Evolutionary conservation across 1,139 yeast species (phyloP).

Genomic region (Saccharomyces hybrid): DNA sequence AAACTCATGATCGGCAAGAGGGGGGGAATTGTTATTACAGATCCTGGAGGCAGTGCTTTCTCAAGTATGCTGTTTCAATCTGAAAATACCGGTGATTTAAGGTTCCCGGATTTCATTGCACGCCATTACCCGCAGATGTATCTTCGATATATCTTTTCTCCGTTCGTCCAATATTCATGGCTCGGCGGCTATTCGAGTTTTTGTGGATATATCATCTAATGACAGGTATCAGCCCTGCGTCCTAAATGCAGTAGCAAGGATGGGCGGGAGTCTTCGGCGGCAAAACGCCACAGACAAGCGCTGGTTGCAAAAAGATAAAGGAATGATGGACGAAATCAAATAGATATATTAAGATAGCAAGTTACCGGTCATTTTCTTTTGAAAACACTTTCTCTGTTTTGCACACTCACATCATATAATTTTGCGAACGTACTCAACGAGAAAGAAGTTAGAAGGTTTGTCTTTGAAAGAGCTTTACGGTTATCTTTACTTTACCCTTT

Average conservation of each 20-base stretch:
- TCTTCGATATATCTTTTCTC: background rate
- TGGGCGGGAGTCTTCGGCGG: background rate
- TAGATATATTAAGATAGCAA: background rate
- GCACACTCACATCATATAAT: background rate
- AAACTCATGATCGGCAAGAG: background rate
- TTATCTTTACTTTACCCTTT: background rate
- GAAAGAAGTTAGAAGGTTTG: background rate
- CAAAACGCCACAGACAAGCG: background rate
- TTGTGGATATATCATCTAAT: background rate
- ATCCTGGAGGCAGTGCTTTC: background rate
- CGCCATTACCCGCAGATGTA: background rate
- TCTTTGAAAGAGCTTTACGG: background rate
- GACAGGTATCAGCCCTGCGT: background rate
- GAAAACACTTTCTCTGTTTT: background rate
- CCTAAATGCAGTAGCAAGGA: background rate
- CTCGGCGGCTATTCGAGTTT: background rate
- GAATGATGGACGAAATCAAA: background rate
- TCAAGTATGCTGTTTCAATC: background rate
- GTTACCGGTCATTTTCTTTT: conserved; percentile 2
- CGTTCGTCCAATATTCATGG: background rate
- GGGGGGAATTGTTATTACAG: background rate
- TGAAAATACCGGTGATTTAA: no score
- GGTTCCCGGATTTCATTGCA: no score
- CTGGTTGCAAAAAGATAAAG: background rate
- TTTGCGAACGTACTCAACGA: background rate